Evolutionary conservation across 1,284 basidiomycete species (phyloP).

Genomic region (Ceratobasidium sp.): DNA sequence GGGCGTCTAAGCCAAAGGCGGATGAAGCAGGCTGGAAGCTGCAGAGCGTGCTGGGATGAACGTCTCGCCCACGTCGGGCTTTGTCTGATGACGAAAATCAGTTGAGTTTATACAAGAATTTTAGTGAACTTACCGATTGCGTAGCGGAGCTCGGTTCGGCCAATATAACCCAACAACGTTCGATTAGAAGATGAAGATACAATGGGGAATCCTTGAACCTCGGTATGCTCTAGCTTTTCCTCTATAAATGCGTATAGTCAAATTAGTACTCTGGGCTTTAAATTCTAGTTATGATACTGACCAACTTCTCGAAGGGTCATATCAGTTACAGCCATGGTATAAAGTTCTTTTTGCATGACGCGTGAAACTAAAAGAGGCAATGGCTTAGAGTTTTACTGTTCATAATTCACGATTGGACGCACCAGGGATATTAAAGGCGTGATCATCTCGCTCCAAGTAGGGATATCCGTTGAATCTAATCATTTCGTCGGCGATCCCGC

Average conservation of each 20-base stretch:
- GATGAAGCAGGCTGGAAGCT: constrained; percentile 65
- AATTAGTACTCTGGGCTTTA: neutral
- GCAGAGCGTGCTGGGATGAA: constrained; percentile 77
- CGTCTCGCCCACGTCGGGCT: constrained; percentile 71
- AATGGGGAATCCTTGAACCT: constrained; percentile 94
- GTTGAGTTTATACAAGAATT: constrained; percentile 4
- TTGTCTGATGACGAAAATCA: constrained; percentile 67
- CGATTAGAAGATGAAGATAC: constrained; percentile 70
- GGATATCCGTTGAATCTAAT: constrained; percentile 98
- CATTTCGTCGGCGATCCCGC: constrained; percentile 97
- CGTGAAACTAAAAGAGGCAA: constrained; percentile 72
- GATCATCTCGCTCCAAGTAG: constrained; percentile 92
- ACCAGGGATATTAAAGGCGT: constrained; percentile 92
- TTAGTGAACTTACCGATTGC: constrained; percentile 75
- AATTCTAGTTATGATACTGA: constrained; percentile 58
- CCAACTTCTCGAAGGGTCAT: constrained; percentile 84
- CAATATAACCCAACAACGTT: constrained; percentile 89
- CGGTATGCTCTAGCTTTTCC: constrained; percentile 73
- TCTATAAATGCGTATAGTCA: constrained; percentile 62
- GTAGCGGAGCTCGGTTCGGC: constrained; percentile 85
- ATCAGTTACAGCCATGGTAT: constrained; percentile 80
- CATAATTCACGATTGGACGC: constrained; percentile 48
- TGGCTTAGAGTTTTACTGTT: neutral
- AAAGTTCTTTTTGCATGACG: constrained; percentile 88
- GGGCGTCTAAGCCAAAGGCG: neutral